Percentiles rank a stretch among this genome's conserved stretches.
Conservation (phyloP, 495 filamentous ascomycete species). For the Lophiostoma macrostomum region DNA sequence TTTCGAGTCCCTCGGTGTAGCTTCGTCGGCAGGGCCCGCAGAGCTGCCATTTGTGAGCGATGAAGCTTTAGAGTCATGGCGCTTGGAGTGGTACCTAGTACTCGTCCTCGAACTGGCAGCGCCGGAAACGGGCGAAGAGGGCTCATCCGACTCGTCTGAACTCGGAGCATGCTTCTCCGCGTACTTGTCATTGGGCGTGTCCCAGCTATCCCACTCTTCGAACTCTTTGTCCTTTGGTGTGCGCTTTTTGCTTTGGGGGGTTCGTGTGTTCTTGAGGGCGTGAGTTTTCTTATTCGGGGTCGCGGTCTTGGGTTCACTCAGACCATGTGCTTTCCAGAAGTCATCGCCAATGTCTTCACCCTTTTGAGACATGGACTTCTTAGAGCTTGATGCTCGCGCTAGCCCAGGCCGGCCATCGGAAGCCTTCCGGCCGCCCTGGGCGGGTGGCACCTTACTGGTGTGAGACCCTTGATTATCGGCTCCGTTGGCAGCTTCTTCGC, state of each 20-base stretch:
- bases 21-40: conserved; percentile 11
- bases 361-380: conserved; percentile 3
- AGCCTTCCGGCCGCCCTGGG: conserved; percentile 42
- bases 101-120: conserved; percentile 33
- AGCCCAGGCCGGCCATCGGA: conserved; percentile 45
- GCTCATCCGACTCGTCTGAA: conserved; percentile 30
- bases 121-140: conserved; percentile 28
- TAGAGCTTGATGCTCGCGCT: conserved; percentile 20
- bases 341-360: conserved; percentile 31
- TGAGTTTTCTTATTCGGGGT: conserved; percentile 28
- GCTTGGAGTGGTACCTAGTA: conserved; percentile 28
- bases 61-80: conserved; percentile 21
- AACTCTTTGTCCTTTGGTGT: conserved; percentile 21
- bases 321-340: conserved; percentile 41
- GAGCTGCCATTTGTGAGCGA: conserved; percentile 28
- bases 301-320: conserved; percentile 27
- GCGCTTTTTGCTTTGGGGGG: conserved; percentile 29
- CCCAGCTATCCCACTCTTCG: conserved; percentile 40
- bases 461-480: conserved; percentile 35
- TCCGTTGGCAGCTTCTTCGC: conserved; percentile 77
- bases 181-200: conserved; percentile 32
- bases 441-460: conserved; percentile 21
- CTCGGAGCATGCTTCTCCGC: conserved; percentile 21
- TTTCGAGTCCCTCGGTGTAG: conserved; percentile 31
- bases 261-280: conserved; percentile 25